These are phyloP conservation scores for Eucalyptus marginata DNA, from an alignment of 345 rosid species.

Conservation along the genomic window DNA sequence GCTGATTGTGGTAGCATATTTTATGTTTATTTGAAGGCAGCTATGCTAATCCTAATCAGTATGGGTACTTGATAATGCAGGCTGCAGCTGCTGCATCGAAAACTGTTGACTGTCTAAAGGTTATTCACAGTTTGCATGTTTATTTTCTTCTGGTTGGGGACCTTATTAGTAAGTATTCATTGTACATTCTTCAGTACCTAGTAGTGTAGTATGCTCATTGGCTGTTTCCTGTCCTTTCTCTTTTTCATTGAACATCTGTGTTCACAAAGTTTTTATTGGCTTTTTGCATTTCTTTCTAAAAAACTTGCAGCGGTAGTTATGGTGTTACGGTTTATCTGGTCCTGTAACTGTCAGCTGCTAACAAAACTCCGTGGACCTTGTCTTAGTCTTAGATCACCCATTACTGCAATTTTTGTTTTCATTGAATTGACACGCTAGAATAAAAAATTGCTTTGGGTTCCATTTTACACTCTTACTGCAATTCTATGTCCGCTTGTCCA, in stretches of 20 bases:
- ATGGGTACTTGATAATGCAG: neutral
- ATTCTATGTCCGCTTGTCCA: neutral
- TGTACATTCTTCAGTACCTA: neutral
- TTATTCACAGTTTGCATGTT: constrained; percentile 83
- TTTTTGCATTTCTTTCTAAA: neutral
- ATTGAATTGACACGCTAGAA: neutral
- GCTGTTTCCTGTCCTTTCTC: neutral
- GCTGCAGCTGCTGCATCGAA: constrained; percentile 57
- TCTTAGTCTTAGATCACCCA: neutral
- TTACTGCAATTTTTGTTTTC: neutral
- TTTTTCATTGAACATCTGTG: neutral
- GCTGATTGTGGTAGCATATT: neutral
- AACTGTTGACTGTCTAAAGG: constrained; percentile 86
- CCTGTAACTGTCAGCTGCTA: neutral
- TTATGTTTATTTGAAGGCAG: neutral
- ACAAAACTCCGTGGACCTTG: neutral
- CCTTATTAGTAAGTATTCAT: constrained; percentile 42
- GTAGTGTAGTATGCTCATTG: neutral
- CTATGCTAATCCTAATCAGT: neutral
- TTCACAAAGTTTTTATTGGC: neutral
- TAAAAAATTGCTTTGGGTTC: neutral
- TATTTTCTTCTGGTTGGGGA: constrained; percentile 91
- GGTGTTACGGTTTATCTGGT: neutral
- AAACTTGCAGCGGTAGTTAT: neutral
- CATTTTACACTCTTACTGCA: neutral